These are phyloP conservation scores for Nitzschia inconspicua DNA, from an alignment of 108 stramenopile species.

Conservation along the genomic window DNA sequence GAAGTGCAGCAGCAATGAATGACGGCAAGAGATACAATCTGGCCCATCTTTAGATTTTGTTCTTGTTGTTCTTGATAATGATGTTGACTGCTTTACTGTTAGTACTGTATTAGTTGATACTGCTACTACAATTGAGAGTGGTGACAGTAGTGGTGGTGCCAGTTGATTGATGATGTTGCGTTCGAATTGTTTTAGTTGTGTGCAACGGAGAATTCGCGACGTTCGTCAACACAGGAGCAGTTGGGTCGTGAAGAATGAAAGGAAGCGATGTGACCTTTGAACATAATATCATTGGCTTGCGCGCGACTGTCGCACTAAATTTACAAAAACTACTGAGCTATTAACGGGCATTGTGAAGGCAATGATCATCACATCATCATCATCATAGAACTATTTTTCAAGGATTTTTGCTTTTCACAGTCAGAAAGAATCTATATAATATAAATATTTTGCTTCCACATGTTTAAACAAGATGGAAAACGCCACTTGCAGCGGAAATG, in stretches of 20 bases:
- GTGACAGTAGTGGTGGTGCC: background rate
- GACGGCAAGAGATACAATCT: constrained; percentile 46
- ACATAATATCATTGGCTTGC: too few species aligned
- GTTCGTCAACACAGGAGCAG: background rate
- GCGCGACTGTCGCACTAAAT: background rate
- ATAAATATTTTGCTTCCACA: background rate
- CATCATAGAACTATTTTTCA: background rate
- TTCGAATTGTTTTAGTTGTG: background rate
- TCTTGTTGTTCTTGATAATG: background rate
- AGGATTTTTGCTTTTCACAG: background rate
- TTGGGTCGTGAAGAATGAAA: background rate
- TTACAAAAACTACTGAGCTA: background rate
- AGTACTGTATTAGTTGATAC: background rate
- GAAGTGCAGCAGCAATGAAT: constrained; percentile 70
- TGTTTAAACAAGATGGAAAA: too few species aligned
- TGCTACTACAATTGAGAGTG: background rate
- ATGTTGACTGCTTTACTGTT: too few species aligned
- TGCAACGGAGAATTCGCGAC: background rate
- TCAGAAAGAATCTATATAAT: background rate
- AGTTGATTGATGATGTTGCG: background rate
- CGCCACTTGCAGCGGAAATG: background rate
- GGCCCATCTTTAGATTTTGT: constrained; percentile 14
- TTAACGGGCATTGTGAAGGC: background rate
- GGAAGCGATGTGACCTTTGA: too few species aligned
- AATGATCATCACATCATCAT: background rate